Evolutionary conservation across 495 filamentous ascomycete genomes (phyloP), one percentile per base, ranked within the genome.

Genomic region (Parathielavia appendiculata): DNA sequence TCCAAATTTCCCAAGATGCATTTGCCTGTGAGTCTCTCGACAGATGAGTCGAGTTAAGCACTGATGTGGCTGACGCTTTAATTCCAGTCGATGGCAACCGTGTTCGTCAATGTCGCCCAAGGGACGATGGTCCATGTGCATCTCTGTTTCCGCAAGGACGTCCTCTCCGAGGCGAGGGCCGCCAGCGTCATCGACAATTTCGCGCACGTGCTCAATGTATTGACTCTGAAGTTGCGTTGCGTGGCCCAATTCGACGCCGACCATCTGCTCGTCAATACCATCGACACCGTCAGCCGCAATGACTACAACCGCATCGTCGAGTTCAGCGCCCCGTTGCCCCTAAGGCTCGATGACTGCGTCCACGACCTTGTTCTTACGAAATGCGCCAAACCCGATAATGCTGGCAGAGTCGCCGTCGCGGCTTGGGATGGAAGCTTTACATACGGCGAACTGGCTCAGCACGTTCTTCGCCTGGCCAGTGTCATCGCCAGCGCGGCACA

Each of bases 361-460:
- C 56, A 58, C n/a, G 39, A 52, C 16, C 36, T 58, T 9, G 45
- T 58, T 20, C 41, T 56, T 1, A 13, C 48, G 5, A 51, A 34
- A 22, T 52, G 47, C 19, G 38, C 35, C 16, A 52, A 58, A 30
- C 56, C 56, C 8, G 41, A 56, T 16, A 44, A 56, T 20, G 40
- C 53, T 0, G 19, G 23, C 22, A 30, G 39, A 36, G 6, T 56
- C 9, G 65, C 65, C 9, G 46, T 67, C 46, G 52, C 51, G 9
- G 65, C 63, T n/a, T 76, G 77, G 73, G 82, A 85, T 66, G 77
- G 73, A 0, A 66, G 61, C 11, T 69, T 80, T 14, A 82, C 73
- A 2, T 83, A 83, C 58, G 68, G 68, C 6, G 72, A 80, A 46
- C 69, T 85, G 11, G 74, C 82, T 36, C 61, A 73, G 10, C 60